These are phyloP conservation scores for Drechslera avenae DNA, from an alignment of 2,329 filamentous ascomycete genomes.

Conservation along the genomic window DNA sequence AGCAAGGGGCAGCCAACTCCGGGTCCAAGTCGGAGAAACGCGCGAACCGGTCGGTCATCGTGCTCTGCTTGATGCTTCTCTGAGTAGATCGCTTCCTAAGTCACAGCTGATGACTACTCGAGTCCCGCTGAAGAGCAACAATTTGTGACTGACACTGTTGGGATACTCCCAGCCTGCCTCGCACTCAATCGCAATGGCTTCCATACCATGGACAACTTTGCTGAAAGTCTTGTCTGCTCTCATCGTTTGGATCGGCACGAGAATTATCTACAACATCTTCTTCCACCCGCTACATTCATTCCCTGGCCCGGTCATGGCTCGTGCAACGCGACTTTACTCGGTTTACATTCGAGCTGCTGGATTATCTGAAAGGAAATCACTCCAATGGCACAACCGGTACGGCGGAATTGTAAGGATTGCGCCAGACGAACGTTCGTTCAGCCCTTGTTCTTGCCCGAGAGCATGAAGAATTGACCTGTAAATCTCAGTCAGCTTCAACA, in stretches of 20 bases:
- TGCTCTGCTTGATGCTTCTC: not conserved
- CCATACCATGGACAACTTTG: not conserved
- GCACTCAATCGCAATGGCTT: not conserved
- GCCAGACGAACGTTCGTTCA: not conserved
- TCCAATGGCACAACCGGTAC: not conserved
- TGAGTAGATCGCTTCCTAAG: not conserved
- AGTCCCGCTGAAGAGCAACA: not conserved
- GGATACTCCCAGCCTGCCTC: not conserved
- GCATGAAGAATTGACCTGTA: not conserved
- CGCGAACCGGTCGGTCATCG: not conserved
- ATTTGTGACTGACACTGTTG: not conserved
- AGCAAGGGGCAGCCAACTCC: not conserved
- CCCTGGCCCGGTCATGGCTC: not conserved
- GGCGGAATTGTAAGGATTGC: not conserved
- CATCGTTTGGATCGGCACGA: not conserved
- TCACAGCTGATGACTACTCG: not conserved
- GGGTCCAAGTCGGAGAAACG: not conserved
- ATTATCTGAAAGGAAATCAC: not conserved
- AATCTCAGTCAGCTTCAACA: not conserved
- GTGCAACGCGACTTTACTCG: not conserved
- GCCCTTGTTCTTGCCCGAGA: not conserved
- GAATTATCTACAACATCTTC: not conserved
- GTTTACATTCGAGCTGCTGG: not conserved
- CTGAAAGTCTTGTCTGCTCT: not conserved
- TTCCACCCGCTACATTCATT: not conserved